phyloP scores from a whole-genome alignment of 2,329 filamentous ascomycete species.

The Apiospora rasikravindrae region DNA sequence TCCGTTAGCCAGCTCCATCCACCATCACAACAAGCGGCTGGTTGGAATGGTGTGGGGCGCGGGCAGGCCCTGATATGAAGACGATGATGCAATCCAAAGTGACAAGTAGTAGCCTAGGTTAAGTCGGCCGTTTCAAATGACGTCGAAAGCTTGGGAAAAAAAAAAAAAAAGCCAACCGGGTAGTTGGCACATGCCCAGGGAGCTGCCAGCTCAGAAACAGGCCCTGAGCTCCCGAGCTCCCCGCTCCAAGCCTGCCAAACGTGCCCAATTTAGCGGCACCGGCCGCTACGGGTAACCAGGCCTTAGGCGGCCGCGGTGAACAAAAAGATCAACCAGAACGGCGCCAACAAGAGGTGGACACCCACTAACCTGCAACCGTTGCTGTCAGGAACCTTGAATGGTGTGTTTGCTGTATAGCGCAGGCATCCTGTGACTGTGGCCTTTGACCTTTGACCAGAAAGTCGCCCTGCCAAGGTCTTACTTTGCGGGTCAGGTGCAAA shows the following conservation, averaged over 20 bases:
- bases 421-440: neutral
- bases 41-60: neutral
- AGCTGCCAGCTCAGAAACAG: too few species aligned
- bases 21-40: neutral
- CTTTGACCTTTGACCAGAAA: neutral
- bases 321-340: too few species aligned
- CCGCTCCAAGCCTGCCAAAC: neutral
- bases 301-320: neutral
- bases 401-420: too few species aligned
- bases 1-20: neutral
- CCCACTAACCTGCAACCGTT: neutral
- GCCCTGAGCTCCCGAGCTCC: neutral
- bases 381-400: neutral
- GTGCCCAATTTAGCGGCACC: neutral
- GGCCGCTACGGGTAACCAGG: neutral
- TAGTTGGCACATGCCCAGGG: neutral
- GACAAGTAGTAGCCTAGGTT: neutral
- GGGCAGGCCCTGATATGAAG: neutral
- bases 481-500: neutral
- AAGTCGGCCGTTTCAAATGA: slow-evolving; percentile 2
- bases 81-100: too few species aligned
- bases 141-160: neutral
- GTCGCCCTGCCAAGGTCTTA: neutral
- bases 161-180: too few species aligned
- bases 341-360: too few species aligned